Percentiles rank a stretch among this genome's conserved stretches.
Evolutionary conservation across 768 basidiomycete genomes (phyloP).

Genomic region (Imleria badia): DNA sequence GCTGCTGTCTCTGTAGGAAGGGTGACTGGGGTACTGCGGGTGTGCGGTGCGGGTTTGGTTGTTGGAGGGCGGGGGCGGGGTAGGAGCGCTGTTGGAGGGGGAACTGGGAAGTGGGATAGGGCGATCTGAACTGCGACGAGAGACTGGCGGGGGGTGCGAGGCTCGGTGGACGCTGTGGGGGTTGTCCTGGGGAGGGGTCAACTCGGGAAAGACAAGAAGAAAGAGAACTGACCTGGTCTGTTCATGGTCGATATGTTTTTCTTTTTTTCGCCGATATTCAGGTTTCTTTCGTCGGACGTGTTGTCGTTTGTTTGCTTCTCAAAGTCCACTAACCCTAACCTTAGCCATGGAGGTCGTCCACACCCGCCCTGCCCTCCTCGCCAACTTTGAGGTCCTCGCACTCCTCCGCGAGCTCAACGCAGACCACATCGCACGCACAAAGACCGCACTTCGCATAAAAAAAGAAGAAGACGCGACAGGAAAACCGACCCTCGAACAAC

Average conservation of each 20-base stretch:
- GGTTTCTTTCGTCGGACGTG: slow-evolving; percentile 17
- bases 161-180: slow-evolving; percentile 77
- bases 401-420: slow-evolving; percentile 75
- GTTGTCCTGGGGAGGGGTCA: slow-evolving; percentile 57
- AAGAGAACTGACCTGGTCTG: slow-evolving; percentile 50
- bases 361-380: slow-evolving; percentile 74
- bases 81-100: slow-evolving; percentile 30
- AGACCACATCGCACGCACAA: slow-evolving; percentile 68
- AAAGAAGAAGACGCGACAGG: slow-evolving; percentile 67
- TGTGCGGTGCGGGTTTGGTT: slow-evolving; percentile 62
- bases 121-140: slow-evolving; percentile 60
- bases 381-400: slow-evolving; percentile 82
- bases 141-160: slow-evolving; percentile 64
- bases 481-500: slow-evolving; percentile 30
- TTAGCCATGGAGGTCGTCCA: slow-evolving; percentile 36
- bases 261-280: slow-evolving; percentile 10
- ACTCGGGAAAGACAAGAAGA: slow-evolving; percentile 13
- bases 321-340: slow-evolving; percentile 24
- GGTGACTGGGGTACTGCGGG: slow-evolving; percentile 56
- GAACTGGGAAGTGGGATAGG: slow-evolving; percentile 41
- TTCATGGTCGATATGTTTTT: slow-evolving; percentile 42
- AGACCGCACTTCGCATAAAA: slow-evolving; percentile 69
- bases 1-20: slow-evolving; percentile 60
- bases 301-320: slow-evolving; percentile 28
- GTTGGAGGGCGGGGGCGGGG: slow-evolving; percentile 44